phyloP scores from a whole-genome alignment of 306 rosid genomes.

The Fagus sylvatica region DNA sequence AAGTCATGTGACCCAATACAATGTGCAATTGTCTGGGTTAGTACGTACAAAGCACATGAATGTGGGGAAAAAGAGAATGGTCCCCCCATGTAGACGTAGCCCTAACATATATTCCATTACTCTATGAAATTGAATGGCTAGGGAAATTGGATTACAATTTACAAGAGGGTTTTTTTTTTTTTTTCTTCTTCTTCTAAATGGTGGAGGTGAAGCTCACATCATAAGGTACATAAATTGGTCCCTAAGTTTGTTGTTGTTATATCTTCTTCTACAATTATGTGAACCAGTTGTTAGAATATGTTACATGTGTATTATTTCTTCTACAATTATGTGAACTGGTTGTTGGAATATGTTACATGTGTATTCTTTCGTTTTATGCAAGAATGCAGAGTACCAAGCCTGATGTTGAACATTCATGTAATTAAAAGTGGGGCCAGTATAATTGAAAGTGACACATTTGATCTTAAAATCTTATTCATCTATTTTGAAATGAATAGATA shows the following conservation, averaged over 20 bases:
- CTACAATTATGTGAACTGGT: not conserved
- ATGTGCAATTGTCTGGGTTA: constrained; percentile 49
- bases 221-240: constrained; percentile 24
- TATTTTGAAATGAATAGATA: too few relatives aligned
- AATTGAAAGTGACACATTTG: too few relatives aligned
- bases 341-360: constrained; percentile 15
- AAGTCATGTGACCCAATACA: constrained; percentile 30
- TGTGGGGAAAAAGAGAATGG: constrained; percentile 40
- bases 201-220: constrained; percentile 10
- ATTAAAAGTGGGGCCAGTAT: not conserved
- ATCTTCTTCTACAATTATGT: not conserved
- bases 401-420: not conserved
- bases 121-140: constrained; percentile 15
- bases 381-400: not conserved
- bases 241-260: not conserved
- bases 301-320: not conserved
- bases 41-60: constrained; percentile 46
- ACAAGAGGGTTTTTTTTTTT: not conserved
- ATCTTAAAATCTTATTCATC: too few relatives aligned
- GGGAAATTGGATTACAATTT: constrained; percentile 15
- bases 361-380: not conserved
- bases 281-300: constrained; percentile 14
- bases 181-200: not conserved
- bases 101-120: constrained; percentile 7
- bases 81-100: constrained; percentile 38